Conservation (phyloP, 805 yeast species). For the Metschnikowia aberdeeniae region DNA sequence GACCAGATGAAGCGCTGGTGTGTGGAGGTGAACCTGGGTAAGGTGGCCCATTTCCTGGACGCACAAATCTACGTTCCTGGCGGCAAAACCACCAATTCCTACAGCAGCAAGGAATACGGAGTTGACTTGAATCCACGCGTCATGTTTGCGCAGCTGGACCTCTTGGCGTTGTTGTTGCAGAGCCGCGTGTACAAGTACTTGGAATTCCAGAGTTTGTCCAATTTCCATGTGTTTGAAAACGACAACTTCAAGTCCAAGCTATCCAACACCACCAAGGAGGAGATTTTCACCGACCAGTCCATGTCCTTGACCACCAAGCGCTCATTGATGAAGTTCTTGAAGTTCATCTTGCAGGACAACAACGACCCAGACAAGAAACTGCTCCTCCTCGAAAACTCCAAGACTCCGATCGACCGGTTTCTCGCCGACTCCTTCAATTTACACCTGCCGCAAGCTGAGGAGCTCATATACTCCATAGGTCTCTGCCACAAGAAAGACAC, state of each 20-base stretch:
- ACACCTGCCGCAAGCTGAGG: slow-evolving; percentile 71
- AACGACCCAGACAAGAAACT: slow-evolving; percentile 60
- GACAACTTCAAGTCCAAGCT: slow-evolving; percentile 80
- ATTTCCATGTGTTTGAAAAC: slow-evolving; percentile 91
- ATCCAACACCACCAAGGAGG: slow-evolving; percentile 78
- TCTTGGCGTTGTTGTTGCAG: slow-evolving; percentile 71
- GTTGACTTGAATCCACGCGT: slow-evolving; percentile 85
- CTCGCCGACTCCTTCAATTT: slow-evolving; percentile 64
- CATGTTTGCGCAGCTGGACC: slow-evolving; percentile 86
- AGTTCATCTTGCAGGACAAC: slow-evolving; percentile 61
- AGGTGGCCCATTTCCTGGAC: slow-evolving; percentile 48
- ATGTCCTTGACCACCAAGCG: slow-evolving; percentile 74
- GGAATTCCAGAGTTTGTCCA: slow-evolving; percentile 84
- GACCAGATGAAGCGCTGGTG: slow-evolving; percentile 88
- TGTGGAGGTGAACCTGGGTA: slow-evolving; percentile 54
- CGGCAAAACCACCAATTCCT: slow-evolving; percentile 43
- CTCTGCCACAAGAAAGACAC: slow-evolving; percentile 60
- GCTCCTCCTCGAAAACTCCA: slow-evolving; percentile 53
- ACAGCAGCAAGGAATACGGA: slow-evolving; percentile 72
- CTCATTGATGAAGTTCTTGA: slow-evolving; percentile 83
- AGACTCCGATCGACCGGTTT: slow-evolving; percentile 56
- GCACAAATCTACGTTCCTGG: slow-evolving; percentile 79
- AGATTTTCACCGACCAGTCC: slow-evolving; percentile 85
- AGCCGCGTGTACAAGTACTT: slow-evolving; percentile 86
- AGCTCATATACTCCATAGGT: slow-evolving; percentile 83